Base-by-base conservation (phyloP, 164 flowering plant genomes). In the Protea cynaroides region DNA sequence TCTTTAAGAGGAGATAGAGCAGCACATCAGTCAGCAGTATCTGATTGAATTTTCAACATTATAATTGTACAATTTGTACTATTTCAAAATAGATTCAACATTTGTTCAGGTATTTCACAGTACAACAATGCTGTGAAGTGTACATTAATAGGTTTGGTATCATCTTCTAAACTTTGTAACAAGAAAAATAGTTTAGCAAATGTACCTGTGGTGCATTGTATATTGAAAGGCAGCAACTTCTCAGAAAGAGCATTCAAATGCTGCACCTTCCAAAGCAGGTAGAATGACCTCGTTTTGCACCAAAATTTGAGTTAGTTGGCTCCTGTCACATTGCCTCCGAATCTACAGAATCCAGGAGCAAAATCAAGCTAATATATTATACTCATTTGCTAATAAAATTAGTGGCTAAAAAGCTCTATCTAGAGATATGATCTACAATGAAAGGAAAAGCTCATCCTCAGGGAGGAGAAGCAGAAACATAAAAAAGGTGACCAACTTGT, bases 301-400 rank as follows among this genome's bases (percentile, higher is more conserved):
- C 34, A 29, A 29, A 29, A 2, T 29, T 29, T 29, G 34, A 65
- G 36, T 40, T 56, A 11, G 44, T 46, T 38, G 29, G 4, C 51
- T 18, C 47, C 19, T 43, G 40, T 79, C 80, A 82, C 71, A 81
- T 77, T 19, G 58, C 69, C 64, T 40, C 64, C 0, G 58, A 54
- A 75, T 77, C 83, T 82, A 73, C 63, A 70, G 18, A 2, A 65
- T 34, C 23, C 47, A 19, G 57, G 71, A 65, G 38, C 25, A 57
- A 62, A 53, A 18, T 15, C 24, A 13, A 59, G 19, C 11, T 14
- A 18, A 17, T 25, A 14, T 44, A 22, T 15, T 46, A 10, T 12
- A 22, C 46, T n/a, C 54, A 3, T 23, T 46, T 25, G 46, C 19
- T 5, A 65, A 44, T 10, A 64, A 65, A 14, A 38, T 56, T 12